Conservation (phyloP, 495 filamentous ascomycete genomes). For the Sporormia fimetaria region DNA sequence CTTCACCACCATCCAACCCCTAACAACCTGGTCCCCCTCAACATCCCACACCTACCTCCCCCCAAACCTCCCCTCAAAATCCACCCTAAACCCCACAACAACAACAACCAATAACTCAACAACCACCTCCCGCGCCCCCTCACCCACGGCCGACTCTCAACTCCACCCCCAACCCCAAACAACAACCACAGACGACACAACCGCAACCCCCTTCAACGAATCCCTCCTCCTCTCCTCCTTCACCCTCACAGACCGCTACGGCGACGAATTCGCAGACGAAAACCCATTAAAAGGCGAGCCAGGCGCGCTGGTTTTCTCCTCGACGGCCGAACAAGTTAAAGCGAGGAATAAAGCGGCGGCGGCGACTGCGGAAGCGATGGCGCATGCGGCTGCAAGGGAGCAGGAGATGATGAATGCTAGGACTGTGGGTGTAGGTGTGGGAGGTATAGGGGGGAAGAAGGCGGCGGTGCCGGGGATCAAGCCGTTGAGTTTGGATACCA, state of each 20-base stretch:
- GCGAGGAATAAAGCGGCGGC: conserved; percentile 24
- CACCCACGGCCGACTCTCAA: neutral
- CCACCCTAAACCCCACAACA: conserved; percentile 31
- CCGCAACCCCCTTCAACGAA: conserved; percentile 31
- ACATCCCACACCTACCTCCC: conserved; percentile 64
- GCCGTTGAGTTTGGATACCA: no score
- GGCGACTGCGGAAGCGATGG: conserved; percentile 7
- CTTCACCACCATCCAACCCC: conserved; percentile 47
- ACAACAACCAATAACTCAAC: conserved; percentile 3
- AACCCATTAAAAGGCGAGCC: conserved; percentile 77
- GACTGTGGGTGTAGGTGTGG: no score
- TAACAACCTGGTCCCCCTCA: conserved; percentile 62
- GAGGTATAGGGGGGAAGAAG: no score
- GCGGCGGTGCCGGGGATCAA: no score
- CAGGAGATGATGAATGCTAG: no score
- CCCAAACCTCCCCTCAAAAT: no score
- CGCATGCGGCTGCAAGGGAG: conserved; percentile 3
- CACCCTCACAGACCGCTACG: conserved; percentile 19
- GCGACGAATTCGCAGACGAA: conserved; percentile 76
- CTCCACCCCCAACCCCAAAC: neutral
- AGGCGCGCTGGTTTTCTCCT: conserved; percentile 69
- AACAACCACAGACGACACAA: conserved; percentile 1
- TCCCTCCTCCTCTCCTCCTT: conserved; percentile 26
- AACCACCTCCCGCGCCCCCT: conserved; percentile 1
- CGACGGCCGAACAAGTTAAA: conserved; percentile 38